phyloP scores from a whole-genome alignment of 2,329 filamentous ascomycete genomes.

The Fusarium chlamydosporum region DNA sequence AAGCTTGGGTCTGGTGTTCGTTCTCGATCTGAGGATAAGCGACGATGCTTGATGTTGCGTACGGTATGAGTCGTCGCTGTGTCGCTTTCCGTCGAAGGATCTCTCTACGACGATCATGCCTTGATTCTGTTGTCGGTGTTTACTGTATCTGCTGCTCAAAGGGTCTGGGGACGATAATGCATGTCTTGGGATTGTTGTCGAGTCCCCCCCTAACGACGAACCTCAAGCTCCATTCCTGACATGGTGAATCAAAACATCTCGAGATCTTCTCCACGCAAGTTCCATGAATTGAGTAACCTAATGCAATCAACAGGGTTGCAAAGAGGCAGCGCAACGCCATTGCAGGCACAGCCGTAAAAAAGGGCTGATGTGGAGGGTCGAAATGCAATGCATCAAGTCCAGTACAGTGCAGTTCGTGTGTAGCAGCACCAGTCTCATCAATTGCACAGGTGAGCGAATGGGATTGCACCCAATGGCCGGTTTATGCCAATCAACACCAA shows the following conservation, averaged over 20 bases:
- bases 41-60: conserved; percentile 10
- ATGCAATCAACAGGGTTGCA: conserved; percentile 27
- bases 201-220: conserved; percentile 11
- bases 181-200: conserved; percentile 1
- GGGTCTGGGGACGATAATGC: conserved; percentile 9
- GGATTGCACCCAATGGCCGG: conserved; percentile 10
- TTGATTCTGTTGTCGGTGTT: conserved; percentile 11
- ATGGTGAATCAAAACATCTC: conserved; percentile 10
- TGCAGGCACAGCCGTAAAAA: conserved; percentile 49
- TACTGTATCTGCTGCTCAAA: conserved; percentile 16
- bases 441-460: conserved; percentile 21
- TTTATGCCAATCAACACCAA: conserved; percentile 24
- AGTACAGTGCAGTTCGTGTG: conserved; percentile 6
- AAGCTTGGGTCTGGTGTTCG: conserved; percentile 21
- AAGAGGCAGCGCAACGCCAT: conserved; percentile 44
- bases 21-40: conserved; percentile 14
- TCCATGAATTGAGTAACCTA: not conserved
- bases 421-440: conserved; percentile 28
- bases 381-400: conserved; percentile 42
- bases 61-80: conserved; percentile 19
- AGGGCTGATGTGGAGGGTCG: conserved; percentile 51
- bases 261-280: not conserved
- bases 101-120: conserved; percentile 19
- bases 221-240: conserved; percentile 1
- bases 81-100: conserved; percentile 9